Percentiles rank a stretch among this genome's conserved stretches.
Conservation (phyloP, 1,284 basidiomycete genomes). For the Cerioporus squamosus region DNA sequence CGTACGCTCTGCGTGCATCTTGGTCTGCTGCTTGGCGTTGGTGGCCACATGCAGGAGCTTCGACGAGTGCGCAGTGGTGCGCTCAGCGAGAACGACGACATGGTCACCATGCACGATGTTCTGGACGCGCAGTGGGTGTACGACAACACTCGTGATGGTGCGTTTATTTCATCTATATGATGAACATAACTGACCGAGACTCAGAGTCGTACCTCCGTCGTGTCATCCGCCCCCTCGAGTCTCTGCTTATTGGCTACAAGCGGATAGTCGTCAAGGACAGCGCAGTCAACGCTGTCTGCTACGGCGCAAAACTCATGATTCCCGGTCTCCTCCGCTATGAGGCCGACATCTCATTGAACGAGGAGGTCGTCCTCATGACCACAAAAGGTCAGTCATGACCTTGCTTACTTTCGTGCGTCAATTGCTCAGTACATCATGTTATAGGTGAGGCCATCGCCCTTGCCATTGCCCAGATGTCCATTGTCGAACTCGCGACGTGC, state of each 20-base stretch:
- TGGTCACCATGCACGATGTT: slow-evolving; percentile 99
- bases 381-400: slow-evolving; percentile 76
- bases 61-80: slow-evolving; percentile 95
- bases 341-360: slow-evolving; percentile 92
- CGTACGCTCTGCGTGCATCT: slow-evolving; percentile 98
- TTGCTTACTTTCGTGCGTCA: not conserved
- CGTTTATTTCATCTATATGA: slow-evolving; percentile 15
- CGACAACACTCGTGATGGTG: slow-evolving; percentile 97
- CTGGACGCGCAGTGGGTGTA: slow-evolving; percentile 99
- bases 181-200: not conserved
- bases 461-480: slow-evolving; percentile 98
- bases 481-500: slow-evolving; percentile 96
- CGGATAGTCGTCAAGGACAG: slow-evolving; percentile 99
- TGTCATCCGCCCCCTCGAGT: slow-evolving; percentile 94
- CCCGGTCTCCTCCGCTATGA: slow-evolving; percentile 98
- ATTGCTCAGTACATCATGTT: not conserved
- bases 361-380: slow-evolving; percentile 99
- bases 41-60: slow-evolving; percentile 99
- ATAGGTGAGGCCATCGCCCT: slow-evolving; percentile 95
- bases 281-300: slow-evolving; percentile 99
- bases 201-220: slow-evolving; percentile 95
- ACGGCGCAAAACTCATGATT: slow-evolving; percentile 99
- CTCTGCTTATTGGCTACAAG: slow-evolving; percentile 95
- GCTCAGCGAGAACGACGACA: slow-evolving; percentile 96
- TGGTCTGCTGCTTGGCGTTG: slow-evolving; percentile 93